These are phyloP conservation scores for Lolium rigidum DNA, from an alignment of 176 grass and related monocot species.

Conservation along the genomic window DNA sequence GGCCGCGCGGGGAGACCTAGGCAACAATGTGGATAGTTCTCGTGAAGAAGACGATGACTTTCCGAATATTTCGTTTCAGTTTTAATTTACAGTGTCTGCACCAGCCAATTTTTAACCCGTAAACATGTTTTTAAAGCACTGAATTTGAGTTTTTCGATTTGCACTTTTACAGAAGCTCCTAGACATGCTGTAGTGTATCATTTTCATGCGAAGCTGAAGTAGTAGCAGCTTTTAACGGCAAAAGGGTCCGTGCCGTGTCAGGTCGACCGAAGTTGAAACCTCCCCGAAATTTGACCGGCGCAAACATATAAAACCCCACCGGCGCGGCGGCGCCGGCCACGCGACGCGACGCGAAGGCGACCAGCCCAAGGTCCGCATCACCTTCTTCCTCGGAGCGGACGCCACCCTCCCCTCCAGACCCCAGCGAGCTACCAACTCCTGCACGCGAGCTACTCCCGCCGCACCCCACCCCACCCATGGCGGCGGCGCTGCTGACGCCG, in stretches of 20 bases:
- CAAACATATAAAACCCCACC: neutral
- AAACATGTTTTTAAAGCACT: too few relatives aligned
- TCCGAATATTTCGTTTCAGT: too few relatives aligned
- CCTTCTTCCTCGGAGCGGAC: neutral
- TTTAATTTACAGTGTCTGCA: too few relatives aligned
- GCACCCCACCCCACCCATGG: constrained; percentile 11
- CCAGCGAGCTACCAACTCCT: neutral
- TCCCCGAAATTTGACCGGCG: neutral
- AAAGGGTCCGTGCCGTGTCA: neutral
- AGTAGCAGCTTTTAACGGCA: too few relatives aligned
- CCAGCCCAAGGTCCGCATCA: constrained; percentile 9
- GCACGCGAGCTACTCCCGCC: neutral
- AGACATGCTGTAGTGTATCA: too few relatives aligned
- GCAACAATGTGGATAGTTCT: too few relatives aligned
- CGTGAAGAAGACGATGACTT: too few relatives aligned
- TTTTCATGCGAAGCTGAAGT: too few relatives aligned
- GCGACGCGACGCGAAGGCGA: neutral
- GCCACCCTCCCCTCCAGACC: neutral
- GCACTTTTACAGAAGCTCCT: too few relatives aligned
- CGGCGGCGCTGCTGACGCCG: constrained; percentile 67
- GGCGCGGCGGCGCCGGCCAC: constrained; percentile 8
- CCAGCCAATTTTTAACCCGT: too few relatives aligned
- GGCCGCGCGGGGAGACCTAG: too few relatives aligned
- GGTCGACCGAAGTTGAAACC: neutral
- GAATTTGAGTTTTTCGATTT: too few relatives aligned